Conservation (phyloP, 164 flowering plant species). For the Houttuynia cordata region DNA sequence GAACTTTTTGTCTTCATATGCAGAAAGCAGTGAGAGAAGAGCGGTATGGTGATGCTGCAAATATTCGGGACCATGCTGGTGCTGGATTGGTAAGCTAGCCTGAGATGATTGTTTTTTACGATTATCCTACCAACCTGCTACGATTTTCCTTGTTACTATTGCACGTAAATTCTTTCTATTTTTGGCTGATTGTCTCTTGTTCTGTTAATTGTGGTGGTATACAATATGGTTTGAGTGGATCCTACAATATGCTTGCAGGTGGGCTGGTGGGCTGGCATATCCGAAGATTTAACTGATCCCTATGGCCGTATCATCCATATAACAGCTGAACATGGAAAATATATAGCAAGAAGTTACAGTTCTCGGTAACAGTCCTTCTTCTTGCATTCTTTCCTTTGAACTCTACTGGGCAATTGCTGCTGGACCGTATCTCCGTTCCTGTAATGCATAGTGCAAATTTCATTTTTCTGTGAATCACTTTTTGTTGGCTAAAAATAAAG, state of each 20-base stretch:
- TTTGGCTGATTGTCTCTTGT: too few relatives aligned
- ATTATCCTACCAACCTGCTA: neutral
- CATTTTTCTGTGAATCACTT: too few relatives aligned
- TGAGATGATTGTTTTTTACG: neutral
- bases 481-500: too few relatives aligned
- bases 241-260: constrained; percentile 35
- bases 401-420: neutral
- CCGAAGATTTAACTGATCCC: constrained; percentile 54
- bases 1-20: constrained; percentile 2
- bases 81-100: constrained; percentile 80
- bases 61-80: constrained; percentile 67
- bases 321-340: constrained; percentile 92
- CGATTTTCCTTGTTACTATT: neutral
- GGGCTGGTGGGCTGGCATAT: constrained; percentile 97
- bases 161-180: neutral
- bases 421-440: neutral
- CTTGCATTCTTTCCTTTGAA: neutral
- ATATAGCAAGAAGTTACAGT: constrained; percentile 81
- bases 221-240: neutral
- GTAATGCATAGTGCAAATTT: neutral
- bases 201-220: neutral
- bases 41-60: constrained; percentile 67
- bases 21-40: constrained; percentile 80
- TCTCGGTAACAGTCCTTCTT: constrained; percentile 44
- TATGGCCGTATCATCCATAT: constrained; percentile 80